phyloP scores from a whole-genome alignment of 805 yeast species.

The Cyberlindnera americana region DNA sequence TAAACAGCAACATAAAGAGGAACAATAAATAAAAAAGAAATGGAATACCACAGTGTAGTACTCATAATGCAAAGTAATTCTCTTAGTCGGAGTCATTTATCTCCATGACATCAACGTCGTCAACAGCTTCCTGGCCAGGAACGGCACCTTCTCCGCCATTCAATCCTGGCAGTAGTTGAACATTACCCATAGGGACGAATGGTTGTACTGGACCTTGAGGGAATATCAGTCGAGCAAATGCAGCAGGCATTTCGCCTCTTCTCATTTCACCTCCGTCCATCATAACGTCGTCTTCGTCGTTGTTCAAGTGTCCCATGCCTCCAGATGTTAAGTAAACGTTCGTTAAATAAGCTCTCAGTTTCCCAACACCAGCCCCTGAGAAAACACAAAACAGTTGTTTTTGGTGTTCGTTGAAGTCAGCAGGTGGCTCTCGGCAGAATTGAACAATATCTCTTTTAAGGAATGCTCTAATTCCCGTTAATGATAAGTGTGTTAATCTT shows the following conservation, averaged over 20 bases:
- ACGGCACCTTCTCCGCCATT: not conserved
- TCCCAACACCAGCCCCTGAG: conserved; percentile 82
- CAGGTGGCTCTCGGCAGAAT: conserved; percentile 89
- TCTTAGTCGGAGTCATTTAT: conserved; percentile 6
- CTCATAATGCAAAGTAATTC: not conserved
- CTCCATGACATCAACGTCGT: conserved; percentile 10
- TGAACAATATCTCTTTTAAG: conserved; percentile 79
- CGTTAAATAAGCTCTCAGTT: conserved; percentile 67
- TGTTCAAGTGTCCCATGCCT: not conserved
- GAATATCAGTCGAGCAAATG: conserved; percentile 4
- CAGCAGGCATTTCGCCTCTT: conserved; percentile 1
- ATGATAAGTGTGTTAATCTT: conserved; percentile 79
- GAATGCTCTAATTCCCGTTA: conserved; percentile 91
- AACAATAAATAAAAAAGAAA: not conserved
- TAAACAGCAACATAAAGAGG: not conserved
- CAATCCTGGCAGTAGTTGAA: not conserved
- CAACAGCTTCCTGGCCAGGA: not conserved
- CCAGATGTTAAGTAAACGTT: conserved; percentile 20
- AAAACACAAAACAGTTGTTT: conserved; percentile 87
- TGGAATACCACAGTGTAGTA: not conserved
- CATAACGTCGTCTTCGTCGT: not conserved
- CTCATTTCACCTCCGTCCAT: not conserved
- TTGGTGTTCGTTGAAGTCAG: conserved; percentile 86
- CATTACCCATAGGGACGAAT: not conserved
- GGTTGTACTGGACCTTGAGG: conserved; percentile 1